A percentile compares a stretch with the other conserved stretches of the same genome.
phyloP scores from a whole-genome alignment of 2,329 filamentous ascomycete genomes.

The Xylaria hypoxylon region DNA sequence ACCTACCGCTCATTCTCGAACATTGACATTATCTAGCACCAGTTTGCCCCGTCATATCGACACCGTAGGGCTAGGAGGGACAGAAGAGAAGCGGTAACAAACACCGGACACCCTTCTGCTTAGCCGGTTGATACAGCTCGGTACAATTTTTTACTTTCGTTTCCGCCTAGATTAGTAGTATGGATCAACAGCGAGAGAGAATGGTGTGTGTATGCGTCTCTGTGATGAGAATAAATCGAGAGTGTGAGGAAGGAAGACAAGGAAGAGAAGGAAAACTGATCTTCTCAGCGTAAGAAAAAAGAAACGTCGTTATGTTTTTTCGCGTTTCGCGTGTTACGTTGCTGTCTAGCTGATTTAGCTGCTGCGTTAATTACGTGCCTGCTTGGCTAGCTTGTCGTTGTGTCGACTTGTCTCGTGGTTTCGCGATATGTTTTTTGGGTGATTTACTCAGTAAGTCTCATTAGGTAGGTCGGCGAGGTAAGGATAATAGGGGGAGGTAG shows the following conservation, averaged over 20 bases:
- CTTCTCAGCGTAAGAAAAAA: conserved; percentile 9
- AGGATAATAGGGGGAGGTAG: too few species aligned
- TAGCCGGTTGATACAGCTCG: not conserved
- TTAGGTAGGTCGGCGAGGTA: too few species aligned
- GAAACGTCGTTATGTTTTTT: not conserved
- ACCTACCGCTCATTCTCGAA: conserved; percentile 7
- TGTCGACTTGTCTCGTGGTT: not conserved
- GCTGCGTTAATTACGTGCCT: not conserved
- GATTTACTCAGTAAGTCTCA: too few species aligned
- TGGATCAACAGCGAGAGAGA: conserved; percentile 5
- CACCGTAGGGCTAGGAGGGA: too few species aligned
- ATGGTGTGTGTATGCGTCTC: not conserved
- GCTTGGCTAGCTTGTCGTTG: not conserved
- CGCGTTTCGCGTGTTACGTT: not conserved
- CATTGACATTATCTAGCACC: not conserved
- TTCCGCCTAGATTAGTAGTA: not conserved
- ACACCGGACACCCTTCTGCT: not conserved
- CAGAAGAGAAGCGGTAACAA: not conserved
- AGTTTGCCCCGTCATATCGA: not conserved
- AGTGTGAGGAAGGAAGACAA: not conserved
- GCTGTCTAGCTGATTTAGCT: not conserved
- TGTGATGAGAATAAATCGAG: not conserved
- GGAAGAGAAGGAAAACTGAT: not conserved
- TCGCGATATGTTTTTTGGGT: too few species aligned
- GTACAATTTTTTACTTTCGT: conserved; percentile 7